These are phyloP conservation scores for Yarrowia osloensis DNA, from an alignment of 805 yeast species.

Conservation along the genomic window DNA sequence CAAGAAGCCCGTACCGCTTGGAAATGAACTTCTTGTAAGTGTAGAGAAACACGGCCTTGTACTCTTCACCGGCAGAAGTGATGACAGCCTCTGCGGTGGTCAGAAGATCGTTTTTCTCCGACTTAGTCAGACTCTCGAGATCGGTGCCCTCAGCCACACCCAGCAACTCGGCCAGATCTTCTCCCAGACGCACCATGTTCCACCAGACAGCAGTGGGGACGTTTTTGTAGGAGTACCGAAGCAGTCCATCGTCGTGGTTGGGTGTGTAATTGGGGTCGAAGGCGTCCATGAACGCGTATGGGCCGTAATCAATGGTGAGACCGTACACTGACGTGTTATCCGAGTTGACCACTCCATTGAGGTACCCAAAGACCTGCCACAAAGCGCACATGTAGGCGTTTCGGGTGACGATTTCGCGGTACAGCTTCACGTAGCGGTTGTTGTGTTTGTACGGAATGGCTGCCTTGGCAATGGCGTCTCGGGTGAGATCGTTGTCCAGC, in stretches of 20 bases:
- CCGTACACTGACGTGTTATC: constrained; percentile 93
- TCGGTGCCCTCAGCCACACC: constrained; percentile 66
- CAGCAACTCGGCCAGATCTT: constrained; percentile 74
- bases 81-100: constrained; percentile 66
- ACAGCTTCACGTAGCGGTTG: constrained; percentile 70
- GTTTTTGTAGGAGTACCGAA: constrained; percentile 77
- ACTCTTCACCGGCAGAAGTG: constrained; percentile 63
- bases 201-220: constrained; percentile 90
- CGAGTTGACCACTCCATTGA: constrained; percentile 92
- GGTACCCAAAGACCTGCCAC: constrained; percentile 90
- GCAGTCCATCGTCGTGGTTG: constrained; percentile 77
- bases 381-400: constrained; percentile 78
- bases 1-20: constrained; percentile 66
- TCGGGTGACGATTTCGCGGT: constrained; percentile 65
- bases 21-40: constrained; percentile 61
- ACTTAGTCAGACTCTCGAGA: constrained; percentile 42
- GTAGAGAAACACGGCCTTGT: constrained; percentile 60
- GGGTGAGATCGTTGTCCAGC: constrained; percentile 36
- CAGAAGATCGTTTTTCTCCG: constrained; percentile 44
- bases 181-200: constrained; percentile 84
- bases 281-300: constrained; percentile 86
- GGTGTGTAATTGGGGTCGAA: constrained; percentile 84
- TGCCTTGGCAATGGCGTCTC: constrained; percentile 18
- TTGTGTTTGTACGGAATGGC: constrained; percentile 42
- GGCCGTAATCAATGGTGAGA: constrained; percentile 88